Evolutionary conservation across 345 rosid species (phyloP), one percentile per base, ranked within the genome.

Genomic region (Anastatica hierochuntica): DNA sequence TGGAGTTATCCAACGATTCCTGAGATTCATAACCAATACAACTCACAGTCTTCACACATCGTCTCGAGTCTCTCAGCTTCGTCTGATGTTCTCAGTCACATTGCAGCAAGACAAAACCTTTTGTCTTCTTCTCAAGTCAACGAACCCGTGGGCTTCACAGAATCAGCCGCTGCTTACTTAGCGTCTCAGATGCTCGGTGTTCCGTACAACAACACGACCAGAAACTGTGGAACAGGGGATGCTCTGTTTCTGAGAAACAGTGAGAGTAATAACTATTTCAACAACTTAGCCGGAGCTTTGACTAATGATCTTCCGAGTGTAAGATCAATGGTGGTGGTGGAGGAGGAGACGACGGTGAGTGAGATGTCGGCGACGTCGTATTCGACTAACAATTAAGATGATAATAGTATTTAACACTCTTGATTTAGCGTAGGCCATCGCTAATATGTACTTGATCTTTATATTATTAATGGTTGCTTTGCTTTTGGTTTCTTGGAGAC

Each of bases 1-100:
- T 79, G 83, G 86, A 16, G 58, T 14, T 56, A 37, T 45, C 56
- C 44, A 0, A 6, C 36, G 17, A 45, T 30, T 38, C 55, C 60
- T 21, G 60, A 51, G 15, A 38, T 37, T 6, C n/a, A n/a, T n/a
- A 53, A 37, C 27, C 53, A 52, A 30, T 53, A 58, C 38, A 58
- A 58, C 41, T 66, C 64, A 34, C 40, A 23, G 1, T 35, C n/a
- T n/a, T n/a, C n/a, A n/a, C 63, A 57, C 64, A 65, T n/a, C 20
- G 13, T 64, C 2, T 1, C 46, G 3, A 17, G 41, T 43, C 53
- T 65, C 50, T 56, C 57, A 16, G 23, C 63, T 64, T 49, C 63
- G 17, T 8, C 59, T 11, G 54, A 51, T 14, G 46, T 43, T 37
- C 26, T 58, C 11, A 66, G 16, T n/a, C 34, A 57, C 23, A 49